Evolutionary conservation across 805 yeast species (phyloP).

Genomic region (Saccharomycopsis lassenensis): DNA sequence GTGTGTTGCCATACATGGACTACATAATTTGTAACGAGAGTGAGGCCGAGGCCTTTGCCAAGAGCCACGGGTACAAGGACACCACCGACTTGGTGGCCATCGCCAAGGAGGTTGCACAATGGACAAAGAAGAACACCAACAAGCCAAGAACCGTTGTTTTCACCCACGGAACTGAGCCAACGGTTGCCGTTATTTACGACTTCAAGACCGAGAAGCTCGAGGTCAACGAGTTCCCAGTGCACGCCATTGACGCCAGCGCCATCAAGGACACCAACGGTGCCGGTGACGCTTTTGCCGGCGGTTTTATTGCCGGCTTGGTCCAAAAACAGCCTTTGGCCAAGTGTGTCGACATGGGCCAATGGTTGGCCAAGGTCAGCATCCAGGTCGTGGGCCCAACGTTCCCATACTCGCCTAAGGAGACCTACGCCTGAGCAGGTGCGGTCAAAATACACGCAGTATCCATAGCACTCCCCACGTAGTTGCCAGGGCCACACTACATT

Average conservation of each 20-base stretch:
- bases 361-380: slow-evolving; percentile 88
- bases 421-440: too few species aligned
- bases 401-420: slow-evolving; percentile 35
- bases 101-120: slow-evolving; percentile 72
- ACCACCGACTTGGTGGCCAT: slow-evolving; percentile 57
- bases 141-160: slow-evolving; percentile 79
- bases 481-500: too few species aligned
- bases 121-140: slow-evolving; percentile 59
- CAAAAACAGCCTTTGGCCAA: slow-evolving; percentile 48
- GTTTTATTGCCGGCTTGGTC: slow-evolving; percentile 86
- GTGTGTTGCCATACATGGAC: slow-evolving; percentile 78
- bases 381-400: slow-evolving; percentile 92
- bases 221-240: slow-evolving; percentile 53
- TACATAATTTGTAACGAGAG: slow-evolving; percentile 90
- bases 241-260: slow-evolving; percentile 52
- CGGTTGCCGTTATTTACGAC: slow-evolving; percentile 61
- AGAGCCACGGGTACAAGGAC: slow-evolving; percentile 54
- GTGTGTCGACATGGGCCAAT: slow-evolving; percentile 77
- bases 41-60: slow-evolving; percentile 92
- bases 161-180: slow-evolving; percentile 93
- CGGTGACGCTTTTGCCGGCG: slow-evolving; percentile 82
- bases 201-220: slow-evolving; percentile 34
- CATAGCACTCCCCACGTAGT: too few species aligned
- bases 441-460: too few species aligned
- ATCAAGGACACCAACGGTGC: slow-evolving; percentile 94